Conservation (phyloP, 106 monocot genomes). For the Dendrobium catenatum region DNA sequence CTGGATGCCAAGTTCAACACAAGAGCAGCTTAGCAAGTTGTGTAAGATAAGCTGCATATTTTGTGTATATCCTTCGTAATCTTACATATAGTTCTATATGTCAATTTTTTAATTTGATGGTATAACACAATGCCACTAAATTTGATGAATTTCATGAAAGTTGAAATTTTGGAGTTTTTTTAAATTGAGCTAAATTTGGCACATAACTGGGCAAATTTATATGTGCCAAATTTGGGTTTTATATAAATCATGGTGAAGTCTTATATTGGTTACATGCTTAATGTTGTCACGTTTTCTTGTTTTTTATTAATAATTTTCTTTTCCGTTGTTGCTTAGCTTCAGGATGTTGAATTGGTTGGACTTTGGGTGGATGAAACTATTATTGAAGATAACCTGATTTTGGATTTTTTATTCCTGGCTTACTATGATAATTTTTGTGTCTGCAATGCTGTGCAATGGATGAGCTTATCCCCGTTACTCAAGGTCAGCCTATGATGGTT, state of each 20-base stretch:
- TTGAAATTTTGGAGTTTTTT: too few species aligned
- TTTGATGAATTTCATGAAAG: too few species aligned
- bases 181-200: too few species aligned
- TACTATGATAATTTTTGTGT: slow-evolving; percentile 78
- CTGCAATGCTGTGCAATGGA: slow-evolving; percentile 63
- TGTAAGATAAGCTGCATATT: slow-evolving; percentile 18
- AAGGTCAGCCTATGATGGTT: slow-evolving; percentile 32
- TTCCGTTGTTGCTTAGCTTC: background rate
- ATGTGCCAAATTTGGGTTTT: too few species aligned
- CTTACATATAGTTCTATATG: too few species aligned
- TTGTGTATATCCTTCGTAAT: too few species aligned
- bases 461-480: slow-evolving; percentile 47
- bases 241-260: background rate
- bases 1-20: slow-evolving; percentile 15
- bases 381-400: slow-evolving; percentile 64
- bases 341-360: slow-evolving; percentile 61
- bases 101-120: too few species aligned
- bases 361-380: slow-evolving; percentile 78
- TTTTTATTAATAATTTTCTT: background rate
- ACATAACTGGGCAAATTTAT: too few species aligned
- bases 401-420: slow-evolving; percentile 78
- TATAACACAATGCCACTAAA: too few species aligned
- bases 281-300: background rate
- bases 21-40: slow-evolving; percentile 7
- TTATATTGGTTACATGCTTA: background rate